Evolutionary conservation across 257 asterid genomes (phyloP), one percentile per base, ranked within the genome.

Genomic region (Solanum medicagineum): DNA sequence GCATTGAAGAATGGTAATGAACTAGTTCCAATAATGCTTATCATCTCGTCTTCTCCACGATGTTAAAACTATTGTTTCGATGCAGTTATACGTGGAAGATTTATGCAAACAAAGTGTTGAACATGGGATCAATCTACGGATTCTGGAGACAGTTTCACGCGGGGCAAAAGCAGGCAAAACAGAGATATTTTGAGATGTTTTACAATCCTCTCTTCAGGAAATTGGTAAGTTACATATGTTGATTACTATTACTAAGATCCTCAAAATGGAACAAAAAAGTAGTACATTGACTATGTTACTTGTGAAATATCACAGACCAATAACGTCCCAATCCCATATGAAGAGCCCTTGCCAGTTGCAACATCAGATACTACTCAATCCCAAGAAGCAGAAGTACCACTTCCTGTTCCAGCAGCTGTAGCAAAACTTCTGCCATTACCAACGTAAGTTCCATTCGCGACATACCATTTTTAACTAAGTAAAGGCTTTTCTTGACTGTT

Each of bases 21-120:
- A 56, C 69, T 24, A 53, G 47, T 29, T 10, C 55, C 7, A 36
- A 22, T 29, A n/a, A 40, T 15, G 20, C 77, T 69, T 1, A 40
- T 12, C 65, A 13, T 29, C 40, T 44, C 29, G 17, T 40, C n/a
- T 14, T 51, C 16, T 63, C 32, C 14, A 71, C 47, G 80, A 29
- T 20, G 55, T 65, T 81, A 6, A 32, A 13, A n/a, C 20, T 63
- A 56, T 63, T 80, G 49, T 79, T 86, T 42, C 2, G 1, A 49
- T 88, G 90, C 91, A 94, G 98, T 91, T 95, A 94, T 84, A 94
- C 98, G 69, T 95, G 98, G 98, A 92, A 92, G 91, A 95, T 94
- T 29, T 95, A 95, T 15, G 96, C 98, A 56, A 94, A 92, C 89
- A 94, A 91, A 87, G 93, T 91, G 45, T 86, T 95, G 87, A 92